A percentile compares a stretch with the other conserved stretches of the same genome.
These are phyloP conservation scores for Alternaria solani DNA, from an alignment of 2,329 filamentous ascomycete species.

Conservation along the genomic window DNA sequence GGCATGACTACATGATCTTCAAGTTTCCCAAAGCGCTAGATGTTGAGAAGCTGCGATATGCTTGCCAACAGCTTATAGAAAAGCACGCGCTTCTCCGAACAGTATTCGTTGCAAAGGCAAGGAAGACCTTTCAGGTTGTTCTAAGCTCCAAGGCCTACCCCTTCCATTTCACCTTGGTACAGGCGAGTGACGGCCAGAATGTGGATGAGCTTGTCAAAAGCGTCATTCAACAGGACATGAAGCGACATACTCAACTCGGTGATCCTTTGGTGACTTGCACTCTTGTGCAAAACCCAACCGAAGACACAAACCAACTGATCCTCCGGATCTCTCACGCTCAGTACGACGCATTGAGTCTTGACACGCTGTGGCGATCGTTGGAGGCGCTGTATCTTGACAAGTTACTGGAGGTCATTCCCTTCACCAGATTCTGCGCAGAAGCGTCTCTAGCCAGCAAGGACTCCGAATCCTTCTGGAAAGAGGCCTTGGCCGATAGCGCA, in stretches of 20 bases:
- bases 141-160: constrained; percentile 1
- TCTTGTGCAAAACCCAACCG: not conserved
- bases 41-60: not conserved
- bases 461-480: constrained; percentile 6
- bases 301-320: constrained; percentile 4
- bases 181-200: not conserved
- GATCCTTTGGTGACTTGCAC: constrained; percentile 2
- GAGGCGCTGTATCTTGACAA: not conserved
- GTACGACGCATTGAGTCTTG: constrained; percentile 7
- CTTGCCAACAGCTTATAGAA: constrained; percentile 3
- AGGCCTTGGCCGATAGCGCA: not conserved
- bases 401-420: constrained; percentile 1
- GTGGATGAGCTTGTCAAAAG: not conserved
- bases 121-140: constrained; percentile 5
- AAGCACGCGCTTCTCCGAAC: constrained; percentile 4
- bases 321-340: constrained; percentile 10
- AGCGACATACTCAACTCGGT: constrained; percentile 2
- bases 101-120: constrained; percentile 2
- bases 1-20: constrained; percentile 14
- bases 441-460: not conserved
- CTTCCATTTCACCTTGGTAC: not conserved
- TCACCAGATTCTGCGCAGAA: constrained; percentile 4
- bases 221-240: constrained; percentile 2
- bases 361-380: constrained; percentile 9
- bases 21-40: not conserved